Base-by-base conservation (phyloP, 495 filamentous ascomycete genomes). In the Xylaria bambusicola region DNA sequence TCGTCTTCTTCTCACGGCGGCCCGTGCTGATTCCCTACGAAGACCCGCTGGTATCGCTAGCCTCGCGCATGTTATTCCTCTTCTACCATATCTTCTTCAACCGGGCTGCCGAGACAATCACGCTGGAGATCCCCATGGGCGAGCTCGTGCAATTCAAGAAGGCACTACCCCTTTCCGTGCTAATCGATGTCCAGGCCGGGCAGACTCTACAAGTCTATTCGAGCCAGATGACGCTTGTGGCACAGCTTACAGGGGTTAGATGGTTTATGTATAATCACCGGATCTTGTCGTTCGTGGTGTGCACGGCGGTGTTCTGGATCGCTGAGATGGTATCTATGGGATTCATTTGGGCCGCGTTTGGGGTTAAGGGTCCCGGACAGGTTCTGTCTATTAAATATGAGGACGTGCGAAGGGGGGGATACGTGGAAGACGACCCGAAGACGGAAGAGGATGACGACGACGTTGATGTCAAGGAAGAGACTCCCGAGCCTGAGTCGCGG, bases 201-300 rank as follows among this genome's bases (percentile, higher is more conserved):
- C 78, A 82, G 65, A 75, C 77, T 36, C 79, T 95, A 72, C 87
- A 93, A 67, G 76, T 96, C 10, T 98, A 97, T 66, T 74, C 77
- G 12, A 87, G 84, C 1, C 74, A 68, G 17, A 80, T 96, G 45
- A 80, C 79, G 15, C 83, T 98, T 21, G 79, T 75, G 12, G 92
- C 94, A 1, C 78, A 82, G 42, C 84, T 97, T 58, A 75, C 78
- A 20, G 94, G 93, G 0, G 65, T 97, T 59, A 82, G 88, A 56
- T 93, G 89, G 87, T 65, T 91, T 26, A 96, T 98, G 90, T 93
- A 91, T 61, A 83, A 88, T 21, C 86, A 91, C 74, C 84, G 86
- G 35, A 58, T 93, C 27, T 69, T 85, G 1, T 84, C 84, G 10
- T 91, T 91, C 61, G 38, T 89, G 0, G 61, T 88, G 2, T 88